Evolutionary conservation across 164 flowering plant genomes (phyloP).

Genomic region (Sextonia rubra): DNA sequence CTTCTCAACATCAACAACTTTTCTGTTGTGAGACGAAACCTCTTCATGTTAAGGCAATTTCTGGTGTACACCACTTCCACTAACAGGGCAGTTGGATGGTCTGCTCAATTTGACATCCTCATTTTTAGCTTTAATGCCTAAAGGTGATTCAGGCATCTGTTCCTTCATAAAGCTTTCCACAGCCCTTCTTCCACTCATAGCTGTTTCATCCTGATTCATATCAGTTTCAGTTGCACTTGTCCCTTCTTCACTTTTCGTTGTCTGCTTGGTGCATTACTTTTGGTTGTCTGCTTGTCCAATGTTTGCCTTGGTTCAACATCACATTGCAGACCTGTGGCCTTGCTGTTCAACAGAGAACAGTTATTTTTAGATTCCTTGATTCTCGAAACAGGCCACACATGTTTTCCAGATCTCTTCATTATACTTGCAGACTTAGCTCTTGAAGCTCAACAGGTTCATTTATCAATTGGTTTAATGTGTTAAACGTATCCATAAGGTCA

Average conservation of each 20-base stretch:
- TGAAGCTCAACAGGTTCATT: slow-evolving; percentile 8
- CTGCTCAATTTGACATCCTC: not conserved
- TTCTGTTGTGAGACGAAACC: slow-evolving; percentile 17
- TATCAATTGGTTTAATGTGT: slow-evolving; percentile 3
- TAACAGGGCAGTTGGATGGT: slow-evolving; percentile 9
- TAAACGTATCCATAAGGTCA: slow-evolving; percentile 7
- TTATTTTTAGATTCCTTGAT: slow-evolving; percentile 11
- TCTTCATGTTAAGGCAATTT: slow-evolving; percentile 16
- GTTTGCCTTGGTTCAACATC: not conserved
- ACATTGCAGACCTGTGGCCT: not conserved
- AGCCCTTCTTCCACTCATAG: not conserved
- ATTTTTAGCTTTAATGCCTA: slow-evolving; percentile 2
- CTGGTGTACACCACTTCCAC: slow-evolving; percentile 13
- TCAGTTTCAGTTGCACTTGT: not conserved
- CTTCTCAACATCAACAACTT: slow-evolving; percentile 11
- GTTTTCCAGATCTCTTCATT: slow-evolving; percentile 13
- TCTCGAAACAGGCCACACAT: slow-evolving; percentile 13
- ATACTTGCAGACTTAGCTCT: slow-evolving; percentile 10
- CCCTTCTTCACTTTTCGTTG: too few species aligned
- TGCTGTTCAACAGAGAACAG: slow-evolving; percentile 9
- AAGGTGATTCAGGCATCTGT: slow-evolving; percentile 15
- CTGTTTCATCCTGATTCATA: not conserved
- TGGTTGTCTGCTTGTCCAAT: not conserved
- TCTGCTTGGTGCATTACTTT: not conserved
- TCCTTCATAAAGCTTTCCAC: not conserved